Percentiles rank a stretch among this genome's conserved stretches.
These are phyloP conservation scores for Steccherinum ochraceum DNA, from an alignment of 768 basidiomycete species.

Conservation along the genomic window DNA sequence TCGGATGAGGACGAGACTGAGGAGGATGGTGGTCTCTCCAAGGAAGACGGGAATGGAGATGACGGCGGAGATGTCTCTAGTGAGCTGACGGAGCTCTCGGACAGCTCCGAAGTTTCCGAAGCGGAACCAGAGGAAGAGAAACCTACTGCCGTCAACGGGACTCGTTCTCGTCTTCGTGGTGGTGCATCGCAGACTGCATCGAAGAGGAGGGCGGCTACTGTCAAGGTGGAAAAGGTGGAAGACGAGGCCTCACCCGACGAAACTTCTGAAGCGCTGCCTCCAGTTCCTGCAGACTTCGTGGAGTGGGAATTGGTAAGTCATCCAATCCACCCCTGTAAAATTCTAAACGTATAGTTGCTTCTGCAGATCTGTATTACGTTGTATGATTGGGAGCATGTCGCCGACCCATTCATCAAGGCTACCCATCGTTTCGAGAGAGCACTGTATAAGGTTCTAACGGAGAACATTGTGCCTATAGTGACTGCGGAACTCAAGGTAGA, in stretches of 20 bases:
- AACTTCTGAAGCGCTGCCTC: constrained; percentile 1
- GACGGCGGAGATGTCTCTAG: constrained; percentile 60
- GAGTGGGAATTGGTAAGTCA: constrained; percentile 93
- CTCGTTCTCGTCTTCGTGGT: too few relatives aligned
- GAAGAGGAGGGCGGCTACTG: neutral
- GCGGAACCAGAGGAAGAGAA: constrained; percentile 16
- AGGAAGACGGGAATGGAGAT: constrained; percentile 30
- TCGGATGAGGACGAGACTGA: constrained; percentile 8
- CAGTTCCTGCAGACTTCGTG: constrained; percentile 47
- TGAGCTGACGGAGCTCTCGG: constrained; percentile 70
- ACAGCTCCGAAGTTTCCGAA: constrained; percentile 30
- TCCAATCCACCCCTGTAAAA: neutral
- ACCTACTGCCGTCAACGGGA: too few relatives aligned
- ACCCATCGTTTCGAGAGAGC: constrained; percentile 78
- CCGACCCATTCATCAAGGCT: constrained; percentile 67
- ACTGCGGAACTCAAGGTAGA: constrained; percentile 60
- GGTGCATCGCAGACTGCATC: too few relatives aligned
- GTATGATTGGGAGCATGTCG: constrained; percentile 79
- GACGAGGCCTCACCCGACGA: neutral
- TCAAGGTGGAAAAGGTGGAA: too few relatives aligned
- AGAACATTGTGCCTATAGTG: constrained; percentile 65
- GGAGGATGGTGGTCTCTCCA: constrained; percentile 17
- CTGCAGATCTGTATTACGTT: constrained; percentile 75
- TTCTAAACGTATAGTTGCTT: neutral
- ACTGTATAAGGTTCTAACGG: constrained; percentile 60